Conservation (phyloP, 2,329 filamentous ascomycete species). For the Colletotrichum agaves region DNA sequence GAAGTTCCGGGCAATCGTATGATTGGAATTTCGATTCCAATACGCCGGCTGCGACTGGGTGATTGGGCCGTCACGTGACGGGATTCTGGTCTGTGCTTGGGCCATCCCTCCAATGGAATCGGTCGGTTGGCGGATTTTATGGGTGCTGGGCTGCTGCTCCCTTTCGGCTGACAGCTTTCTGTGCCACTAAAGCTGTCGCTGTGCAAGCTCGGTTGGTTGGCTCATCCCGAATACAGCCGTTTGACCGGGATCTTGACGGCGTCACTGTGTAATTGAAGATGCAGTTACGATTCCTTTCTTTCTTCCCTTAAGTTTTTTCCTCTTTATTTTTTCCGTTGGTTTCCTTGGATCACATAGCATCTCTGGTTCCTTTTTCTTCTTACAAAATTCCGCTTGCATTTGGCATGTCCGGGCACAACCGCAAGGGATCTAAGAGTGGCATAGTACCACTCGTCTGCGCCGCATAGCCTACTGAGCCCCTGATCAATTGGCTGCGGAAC, state of each 20-base stretch:
- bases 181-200: background rate
- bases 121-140: background rate
- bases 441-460: background rate
- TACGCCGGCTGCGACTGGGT: constrained; percentile 37
- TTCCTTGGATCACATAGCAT: too few relatives aligned
- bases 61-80: constrained; percentile 16
- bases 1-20: constrained; percentile 38
- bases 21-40: constrained; percentile 39
- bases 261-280: background rate
- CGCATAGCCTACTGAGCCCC: background rate
- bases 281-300: too few relatives aligned
- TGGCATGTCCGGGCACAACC: background rate
- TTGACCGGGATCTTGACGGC: constrained; percentile 18
- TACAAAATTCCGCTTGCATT: too few relatives aligned
- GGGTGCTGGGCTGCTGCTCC: constrained; percentile 1
- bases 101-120: constrained; percentile 11
- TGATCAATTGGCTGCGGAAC: background rate
- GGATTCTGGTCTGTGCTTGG: background rate
- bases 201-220: constrained; percentile 24
- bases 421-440: background rate
- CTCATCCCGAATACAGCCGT: constrained; percentile 28
- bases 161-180: constrained; percentile 25
- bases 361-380: too few relatives aligned
- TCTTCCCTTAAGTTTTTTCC: too few relatives aligned
- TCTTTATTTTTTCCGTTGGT: too few relatives aligned